Base-by-base conservation (phyloP, 1,139 yeast species). In the Nakaseomyces uthaithaninus region DNA sequence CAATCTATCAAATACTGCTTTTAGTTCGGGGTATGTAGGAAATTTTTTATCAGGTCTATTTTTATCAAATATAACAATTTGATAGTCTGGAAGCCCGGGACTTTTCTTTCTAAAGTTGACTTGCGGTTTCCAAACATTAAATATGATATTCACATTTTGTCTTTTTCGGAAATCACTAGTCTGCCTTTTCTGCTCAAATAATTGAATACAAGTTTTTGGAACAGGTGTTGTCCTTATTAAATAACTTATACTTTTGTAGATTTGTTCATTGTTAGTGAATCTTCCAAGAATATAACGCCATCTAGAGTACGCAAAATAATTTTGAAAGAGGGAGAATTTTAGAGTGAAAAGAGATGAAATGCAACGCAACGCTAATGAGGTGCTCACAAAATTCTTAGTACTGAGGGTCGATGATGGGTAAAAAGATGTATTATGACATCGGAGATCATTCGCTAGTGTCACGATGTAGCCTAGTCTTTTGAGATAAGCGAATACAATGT, bases 71-170 rank as follows among this genome's bases (percentile, higher is more conserved):
- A 86, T 76, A 2, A 75, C 69, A 1, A 89, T 61, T 48, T 80
- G 86, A 54, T 76, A 89, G 57, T 89, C 91, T 1, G 96, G 94
- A 1, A 56, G 48, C 0, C 85, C 82, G 0, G 89, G 87, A 23
- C 59, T 55, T 33, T 76, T 77, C 54, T 87, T 87, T 42, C 77
- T 77, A 62, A 84, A 89, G 8, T 59, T 62, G 0, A 80, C 74
- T 2, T 71, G 67, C 0, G 97, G 97, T 59, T 84, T 87, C 96
- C 96, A 89, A 1, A 85, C 85, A 52, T 82, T 71, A 52, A 70
- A 87, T 1, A 60, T 51, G 19, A 60, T 46, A 7, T 47, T 26
- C 2, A 43, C 18, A 28, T 20, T 6, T 12, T 7, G 28, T 10
- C 14, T 11, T 6, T 10, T 10, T 8, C 12, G 28, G 14, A 9